Evolutionary conservation across 2,329 filamentous ascomycete species (phyloP), one percentile per base, ranked within the genome.

Genomic region (Fusarium albidum): DNA sequence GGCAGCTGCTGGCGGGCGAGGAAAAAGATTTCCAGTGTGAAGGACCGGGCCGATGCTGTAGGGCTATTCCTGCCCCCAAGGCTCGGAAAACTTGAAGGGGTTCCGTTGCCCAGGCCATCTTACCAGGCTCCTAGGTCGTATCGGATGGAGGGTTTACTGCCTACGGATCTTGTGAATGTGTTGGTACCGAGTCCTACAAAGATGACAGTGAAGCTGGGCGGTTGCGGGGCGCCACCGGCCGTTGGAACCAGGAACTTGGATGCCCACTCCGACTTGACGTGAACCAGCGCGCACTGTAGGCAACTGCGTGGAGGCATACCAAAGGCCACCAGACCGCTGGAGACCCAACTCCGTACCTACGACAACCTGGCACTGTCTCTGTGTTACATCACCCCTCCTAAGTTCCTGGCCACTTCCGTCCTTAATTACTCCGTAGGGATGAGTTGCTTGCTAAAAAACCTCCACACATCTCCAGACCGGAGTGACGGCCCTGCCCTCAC

Each of bases 361-460:
- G 5, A 13, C 17, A 17, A 18, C 31, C 13, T 13, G 38, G 17
- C 51, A 66, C 64, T 57, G 64, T 62, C 26, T 38, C 31, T 49
- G 13, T 39, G 64, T 66, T 59, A 61, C 63, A 67, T 67, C 57
- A 59, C 42, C 40, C 18, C 57, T 63, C 59, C 64, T 55, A 64
- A 63, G 61, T 61, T 66, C 59, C 52, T 64, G 34, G 25, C 59
- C 34, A 34, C 45, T 26, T 28, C 58, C 39, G 55, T 45, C 41
- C 35, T 61, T 41, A 58, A 47, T 61, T 50, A 45, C 57, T 62
- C 57, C 53, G 53, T 61, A 34, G 31, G 57, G 51, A 50, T 61
- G 53, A 38, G 46, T 49, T 54, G 27, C 44, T 46, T 27, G 43
- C 33, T 46, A 25, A 33, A 26, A 25, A 33, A 26, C 55, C 55